Evolutionary conservation across 108 stramenopile genomes (phyloP).

Genomic region (Craspedostauros australis): DNA sequence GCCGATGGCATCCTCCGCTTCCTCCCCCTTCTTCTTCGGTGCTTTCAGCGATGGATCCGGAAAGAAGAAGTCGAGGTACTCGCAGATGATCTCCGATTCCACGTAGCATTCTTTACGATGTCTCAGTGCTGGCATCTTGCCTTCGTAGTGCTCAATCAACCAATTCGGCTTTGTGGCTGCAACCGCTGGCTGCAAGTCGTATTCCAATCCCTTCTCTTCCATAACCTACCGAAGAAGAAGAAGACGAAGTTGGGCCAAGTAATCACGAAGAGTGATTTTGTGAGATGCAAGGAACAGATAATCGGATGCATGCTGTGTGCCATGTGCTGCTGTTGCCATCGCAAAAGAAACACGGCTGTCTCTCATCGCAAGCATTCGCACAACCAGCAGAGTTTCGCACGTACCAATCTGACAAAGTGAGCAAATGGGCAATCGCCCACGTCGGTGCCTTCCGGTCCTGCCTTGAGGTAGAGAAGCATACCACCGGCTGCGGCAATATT

Average conservation of each 20-base stretch:
- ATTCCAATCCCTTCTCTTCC: constrained; percentile 67
- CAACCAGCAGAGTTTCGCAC: no score
- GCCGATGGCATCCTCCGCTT: constrained; percentile 40
- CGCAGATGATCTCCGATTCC: constrained; percentile 70
- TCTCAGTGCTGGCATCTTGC: constrained; percentile 77
- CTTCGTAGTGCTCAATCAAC: constrained; percentile 72
- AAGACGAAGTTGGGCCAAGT: no score
- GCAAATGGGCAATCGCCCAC: constrained; percentile 86
- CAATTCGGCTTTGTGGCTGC: constrained; percentile 69
- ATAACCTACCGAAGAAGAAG: no score
- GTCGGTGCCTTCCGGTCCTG: constrained; percentile 55
- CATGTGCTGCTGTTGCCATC: no score
- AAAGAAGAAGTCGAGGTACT: constrained; percentile 85
- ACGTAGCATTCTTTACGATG: constrained; percentile 80
- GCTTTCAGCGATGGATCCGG: constrained; percentile 34
- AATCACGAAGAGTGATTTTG: no score
- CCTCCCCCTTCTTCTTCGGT: background rate
- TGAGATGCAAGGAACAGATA: no score
- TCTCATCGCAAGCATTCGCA: no score
- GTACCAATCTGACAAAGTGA: constrained; percentile 72
- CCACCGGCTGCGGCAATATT: constrained; percentile 55
- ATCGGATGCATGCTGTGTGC: no score
- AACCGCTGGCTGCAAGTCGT: constrained; percentile 52
- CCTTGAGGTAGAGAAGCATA: constrained; percentile 79
- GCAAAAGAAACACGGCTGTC: no score